These are phyloP conservation scores for Physcomitrium patens DNA, from an alignment of 225 moss, liverwort and hornwort genomes.

Conservation along the genomic window DNA sequence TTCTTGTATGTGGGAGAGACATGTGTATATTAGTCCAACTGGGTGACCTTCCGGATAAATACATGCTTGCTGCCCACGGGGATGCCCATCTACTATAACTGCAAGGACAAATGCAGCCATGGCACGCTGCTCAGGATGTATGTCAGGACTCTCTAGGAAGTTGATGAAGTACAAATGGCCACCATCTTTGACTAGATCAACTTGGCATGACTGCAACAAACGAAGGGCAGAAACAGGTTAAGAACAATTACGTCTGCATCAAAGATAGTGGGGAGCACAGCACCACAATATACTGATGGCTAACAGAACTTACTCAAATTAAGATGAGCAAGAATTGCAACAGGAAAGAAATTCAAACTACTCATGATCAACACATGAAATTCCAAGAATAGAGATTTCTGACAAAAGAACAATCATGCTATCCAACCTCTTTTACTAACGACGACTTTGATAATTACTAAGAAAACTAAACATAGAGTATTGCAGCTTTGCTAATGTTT, in stretches of 20 bases:
- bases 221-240: constrained; percentile 7
- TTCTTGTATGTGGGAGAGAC: constrained; percentile 73
- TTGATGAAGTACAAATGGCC: constrained; percentile 96
- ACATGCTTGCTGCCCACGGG: constrained; percentile 84
- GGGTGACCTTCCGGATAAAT: constrained; percentile 51
- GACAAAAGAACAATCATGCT: constrained; percentile 16
- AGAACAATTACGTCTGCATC: neutral
- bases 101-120: constrained; percentile 98
- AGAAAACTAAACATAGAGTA: neutral
- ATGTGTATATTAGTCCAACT: constrained; percentile 69
- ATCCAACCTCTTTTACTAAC: neutral
- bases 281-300: constrained; percentile 13
- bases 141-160: constrained; percentile 80
- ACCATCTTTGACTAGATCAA: constrained; percentile 95
- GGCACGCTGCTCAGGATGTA: constrained; percentile 86
- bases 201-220: constrained; percentile 90
- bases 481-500: neutral
- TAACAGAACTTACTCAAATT: constrained; percentile 5
- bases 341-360: neutral
- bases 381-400: too few relatives aligned
- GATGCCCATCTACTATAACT: constrained; percentile 92
- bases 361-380: constrained; percentile 5
- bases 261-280: neutral
- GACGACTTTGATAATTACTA: neutral
- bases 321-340: constrained; percentile 6